Evolutionary conservation across 2,329 filamentous ascomycete genomes (phyloP), one percentile per base, ranked within the genome.

Genomic region (Verticillium alfalfae): DNA sequence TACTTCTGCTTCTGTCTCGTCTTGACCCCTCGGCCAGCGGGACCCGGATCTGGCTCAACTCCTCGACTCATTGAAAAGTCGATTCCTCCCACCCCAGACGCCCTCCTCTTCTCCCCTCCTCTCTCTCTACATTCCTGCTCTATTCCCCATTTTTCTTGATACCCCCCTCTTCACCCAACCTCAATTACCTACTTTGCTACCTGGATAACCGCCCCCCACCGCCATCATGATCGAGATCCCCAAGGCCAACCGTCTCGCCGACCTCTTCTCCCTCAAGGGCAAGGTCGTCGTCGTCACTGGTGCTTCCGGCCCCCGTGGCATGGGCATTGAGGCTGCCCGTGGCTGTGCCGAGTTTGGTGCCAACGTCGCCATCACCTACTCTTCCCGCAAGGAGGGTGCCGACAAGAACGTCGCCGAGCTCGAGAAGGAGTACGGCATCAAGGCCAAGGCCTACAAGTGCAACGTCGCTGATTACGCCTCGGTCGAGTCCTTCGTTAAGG

Each of bases 281-380:
- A 89, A 89, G 75, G 89, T 89, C 58, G 85, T 89, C 66, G 84
- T 91, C 67, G 79, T 92, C 64, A 88, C 88, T 5, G 89, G 89
- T 62, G 88, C 88, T 13, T 89, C 85, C 38, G 87, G 87, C 10
- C 84, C 90, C 61, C 85, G 84, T 39, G 89, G 89, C 64, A 90
- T 91, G 75, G 89, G 89, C 64, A 83, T 90, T 34, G 84, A 87
- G 63, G 86, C 90, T 9, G 88, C 88, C 16, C 81, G 88, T n/a
- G 88, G 84, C 39, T 83, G 86, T 59, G 88, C 88, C 57, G 89
- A 92, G 76, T 84, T 89, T 70, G 89, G 89, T 56, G 88, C 88
- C 64, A 82, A 90, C 68, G 78, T 91, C 45, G 88, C 86, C 70
- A 83, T 91, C 68, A 93, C 90, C 67, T 91, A 88, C 79, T 85